Evolutionary conservation across 495 filamentous ascomycete genomes (phyloP).

Genomic region (Xylaria castorea): DNA sequence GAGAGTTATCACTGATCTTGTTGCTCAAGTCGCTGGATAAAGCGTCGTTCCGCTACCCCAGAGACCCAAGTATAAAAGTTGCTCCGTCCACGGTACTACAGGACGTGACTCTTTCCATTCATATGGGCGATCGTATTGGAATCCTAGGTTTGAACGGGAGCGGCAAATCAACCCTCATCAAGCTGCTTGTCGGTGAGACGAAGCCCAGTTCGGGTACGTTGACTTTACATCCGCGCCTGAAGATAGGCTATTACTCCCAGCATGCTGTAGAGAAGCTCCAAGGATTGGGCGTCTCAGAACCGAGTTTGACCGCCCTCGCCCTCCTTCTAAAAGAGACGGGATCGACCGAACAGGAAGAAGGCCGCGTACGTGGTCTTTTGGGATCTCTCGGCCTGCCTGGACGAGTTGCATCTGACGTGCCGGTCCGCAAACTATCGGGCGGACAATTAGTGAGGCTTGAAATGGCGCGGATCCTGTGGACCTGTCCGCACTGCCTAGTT

Average conservation of each 20-base stretch:
- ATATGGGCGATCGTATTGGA: constrained; percentile 72
- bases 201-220: constrained; percentile 61
- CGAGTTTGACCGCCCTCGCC: constrained; percentile 65
- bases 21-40: constrained; percentile 62
- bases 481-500: constrained; percentile 72
- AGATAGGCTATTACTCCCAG: constrained; percentile 78
- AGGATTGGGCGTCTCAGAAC: constrained; percentile 46
- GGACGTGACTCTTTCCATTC: constrained; percentile 68
- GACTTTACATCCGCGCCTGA: constrained; percentile 67
- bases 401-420: constrained; percentile 70
- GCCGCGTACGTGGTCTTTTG: constrained; percentile 66
- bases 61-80: constrained; percentile 32
- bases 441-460: constrained; percentile 82
- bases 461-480: constrained; percentile 70
- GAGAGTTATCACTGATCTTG: background rate
- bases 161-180: constrained; percentile 75
- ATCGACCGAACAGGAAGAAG: constrained; percentile 61
- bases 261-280: constrained; percentile 74
- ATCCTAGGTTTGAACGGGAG: constrained; percentile 77
- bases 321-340: constrained; percentile 58
- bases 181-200: constrained; percentile 57
- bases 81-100: constrained; percentile 49
- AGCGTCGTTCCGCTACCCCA: constrained; percentile 64
- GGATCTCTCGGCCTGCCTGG: constrained; percentile 71
- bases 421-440: constrained; percentile 71